Evolutionary conservation across 2,329 filamentous ascomycete genomes (phyloP), one percentile per base, ranked within the genome.

Genomic region (Penicillium concentricum): DNA sequence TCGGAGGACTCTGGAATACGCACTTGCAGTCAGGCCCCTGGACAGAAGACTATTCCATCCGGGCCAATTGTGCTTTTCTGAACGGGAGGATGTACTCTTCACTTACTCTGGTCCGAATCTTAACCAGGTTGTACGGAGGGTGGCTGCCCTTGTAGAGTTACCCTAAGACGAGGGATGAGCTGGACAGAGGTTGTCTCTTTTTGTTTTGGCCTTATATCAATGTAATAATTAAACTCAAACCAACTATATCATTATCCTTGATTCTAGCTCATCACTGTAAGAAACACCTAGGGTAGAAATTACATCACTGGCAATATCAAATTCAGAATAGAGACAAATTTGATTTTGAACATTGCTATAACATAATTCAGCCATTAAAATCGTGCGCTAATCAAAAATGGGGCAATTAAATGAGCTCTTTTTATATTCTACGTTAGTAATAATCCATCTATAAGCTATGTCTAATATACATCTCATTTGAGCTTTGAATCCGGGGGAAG

Each of bases 401-500:
- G 13, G 20, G 22, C 15, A 10, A 24, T 12, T 16, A 12, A 28
- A 28, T 15, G 2, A 20, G 24, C 5, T 32, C 24, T 16, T 44
- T 24, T 28, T 15, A 5, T 45, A 7, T 48, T 38, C 46, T 26
- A 26, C 26, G 5, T 48, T 37, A 26, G 6, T 37, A 20, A 18
- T 15, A 18, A 18, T 26, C 20, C 4, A 16, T 13, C 8, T 37
- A 28, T 12, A 28, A 37, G 12, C 16, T 12, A 26, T 18, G 16
- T 1, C 22, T 48, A 26, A 38, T 37, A 48, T 28, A 48, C 12
- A 48, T 18, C 45, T 48, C 20, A 48, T 13, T 38, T 18, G 13
- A 39, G 35, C 18, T 46, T 32, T 45, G 54, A 50, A 63, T 51
- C 12, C 52, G 50, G 13, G 67, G 66, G 28, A 68, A 67, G 5